Conservation (phyloP, 169 alveolate genomes). For the Ichthyophthirius multifiliis region DNA sequence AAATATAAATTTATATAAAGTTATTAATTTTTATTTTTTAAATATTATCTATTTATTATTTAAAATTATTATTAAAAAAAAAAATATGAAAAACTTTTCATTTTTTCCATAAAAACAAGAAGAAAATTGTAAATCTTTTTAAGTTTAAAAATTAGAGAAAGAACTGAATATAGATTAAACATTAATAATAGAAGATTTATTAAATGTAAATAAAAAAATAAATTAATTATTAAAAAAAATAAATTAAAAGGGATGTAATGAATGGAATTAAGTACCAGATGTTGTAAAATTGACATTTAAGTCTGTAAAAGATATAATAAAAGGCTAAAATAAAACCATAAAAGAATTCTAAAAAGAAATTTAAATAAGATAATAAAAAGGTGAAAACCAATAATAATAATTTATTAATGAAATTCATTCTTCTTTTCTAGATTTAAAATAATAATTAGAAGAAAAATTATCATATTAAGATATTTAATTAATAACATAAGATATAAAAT, state of each 20-base stretch:
- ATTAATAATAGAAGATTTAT: neutral
- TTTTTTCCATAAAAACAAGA: too few relatives aligned
- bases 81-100: too few relatives aligned
- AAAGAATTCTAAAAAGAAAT: conserved; percentile 58
- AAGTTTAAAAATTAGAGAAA: too few relatives aligned
- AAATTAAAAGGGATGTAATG: conserved; percentile 17
- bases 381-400: conserved; percentile 40
- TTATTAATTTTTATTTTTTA: too few relatives aligned
- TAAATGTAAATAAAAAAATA: neutral
- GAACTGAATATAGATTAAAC: too few relatives aligned
- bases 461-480: neutral
- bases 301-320: conserved; percentile 60
- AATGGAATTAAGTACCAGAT: conserved; percentile 71
- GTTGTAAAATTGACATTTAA: conserved; percentile 65
- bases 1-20: too few relatives aligned
- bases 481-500: neutral
- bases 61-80: too few relatives aligned
- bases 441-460: neutral
- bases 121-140: too few relatives aligned
- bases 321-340: conserved; percentile 51
- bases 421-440: too few relatives aligned
- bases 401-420: conserved; percentile 5
- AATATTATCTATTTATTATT: too few relatives aligned
- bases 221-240: neutral
- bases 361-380: conserved; percentile 48